Base-by-base conservation (phyloP, 116 monocot species). In the Dioscorea cayenensis region DNA sequence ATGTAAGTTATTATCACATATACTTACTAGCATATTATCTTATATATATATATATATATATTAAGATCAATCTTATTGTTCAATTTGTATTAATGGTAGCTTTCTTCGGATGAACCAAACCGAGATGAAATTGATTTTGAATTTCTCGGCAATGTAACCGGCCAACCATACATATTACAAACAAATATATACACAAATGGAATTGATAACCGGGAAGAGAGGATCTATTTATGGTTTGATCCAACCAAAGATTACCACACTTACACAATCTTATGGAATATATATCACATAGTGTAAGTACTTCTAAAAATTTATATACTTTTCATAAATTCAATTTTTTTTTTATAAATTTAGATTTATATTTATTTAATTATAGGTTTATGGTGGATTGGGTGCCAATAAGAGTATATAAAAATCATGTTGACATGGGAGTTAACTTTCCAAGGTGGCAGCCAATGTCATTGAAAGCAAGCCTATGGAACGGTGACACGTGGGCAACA, bases 301-400 rank as follows among this genome's bases (percentile, higher is more conserved):
- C 32, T 32, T 32, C 2, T 1, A 32, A 32, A 32, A 0, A 32
- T 32, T 3, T 1, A 32, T 1, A 32, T 3, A 32, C 2, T 32
- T 3, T 32, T 3, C 32, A 32, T 32, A 32, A 32, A 32, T 32
- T 32, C 32, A 32, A 32, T 32, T 3, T 32, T 32, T 32, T 32
- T 32, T 32, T 7, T 0, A 43, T 43, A 43, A 5, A 43, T 9
- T 43, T 43, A 43, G 6, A 43, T 10, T 12, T 0, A 43, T 43
- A 43, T 69, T 62, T 28, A 10, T 70, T 23, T 13, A 38, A 12
- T 68, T 38, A 36, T 50, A 89, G 89, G 67, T 89, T 86, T 58
- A 78, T 83, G 83, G 86, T 89, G 60, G 84, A 90, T 66, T 69
- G 79, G 79, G 84, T 90, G 62, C 90, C 90, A 7, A 84, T 90